Base-by-base conservation (phyloP, 305 asterid species). In the Fraxinus velutina region DNA sequence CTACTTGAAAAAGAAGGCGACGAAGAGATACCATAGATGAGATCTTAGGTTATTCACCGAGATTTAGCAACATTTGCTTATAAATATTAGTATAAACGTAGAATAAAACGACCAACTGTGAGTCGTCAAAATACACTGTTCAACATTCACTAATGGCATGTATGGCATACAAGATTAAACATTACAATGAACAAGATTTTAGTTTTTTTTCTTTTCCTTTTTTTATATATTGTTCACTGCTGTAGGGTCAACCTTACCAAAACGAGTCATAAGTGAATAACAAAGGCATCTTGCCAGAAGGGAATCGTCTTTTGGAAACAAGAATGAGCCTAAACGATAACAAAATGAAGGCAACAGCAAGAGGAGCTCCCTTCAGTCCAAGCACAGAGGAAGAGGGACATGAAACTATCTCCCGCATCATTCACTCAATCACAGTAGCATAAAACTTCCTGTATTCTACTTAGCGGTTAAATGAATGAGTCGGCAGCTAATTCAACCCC, bases 361-460 rank as follows among this genome's bases (percentile, higher is more conserved):
- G 92, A 91, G 98, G 98, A 92, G 98, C 99, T 95, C 99, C 99
- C 98, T 95, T 95, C 99, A 95, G 99, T 95, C 99, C 99, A 92
- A 95, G 92, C 92, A 92, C 86, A 83, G 98, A 92, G 85, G 87
- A 89, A 87, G 92, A 91, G 92, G 91, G 94, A 84, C 83, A 84
- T 88, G 90, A 91, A 92, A 93, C 87, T 94, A 92, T 92, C 99
- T 94, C 99, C 99, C 98, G 97, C 96, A 86, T 95, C 99, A 95
- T 95, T 92, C 97, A 92, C 89, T 92, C 98, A 94, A 89, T 86
- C 99, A 91, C 92, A 89, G 91, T 91, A 94, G 97, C 88, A 83
- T 70, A 79, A 79, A 83, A 24, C 21, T 1, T 37, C 15, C 10
- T 77, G 78, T 76, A 78, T 89, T 87, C 94, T 91, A 93, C 96